Evolutionary conservation across 768 basidiomycete species (phyloP).

Genomic region (Trametopsis cervina): DNA sequence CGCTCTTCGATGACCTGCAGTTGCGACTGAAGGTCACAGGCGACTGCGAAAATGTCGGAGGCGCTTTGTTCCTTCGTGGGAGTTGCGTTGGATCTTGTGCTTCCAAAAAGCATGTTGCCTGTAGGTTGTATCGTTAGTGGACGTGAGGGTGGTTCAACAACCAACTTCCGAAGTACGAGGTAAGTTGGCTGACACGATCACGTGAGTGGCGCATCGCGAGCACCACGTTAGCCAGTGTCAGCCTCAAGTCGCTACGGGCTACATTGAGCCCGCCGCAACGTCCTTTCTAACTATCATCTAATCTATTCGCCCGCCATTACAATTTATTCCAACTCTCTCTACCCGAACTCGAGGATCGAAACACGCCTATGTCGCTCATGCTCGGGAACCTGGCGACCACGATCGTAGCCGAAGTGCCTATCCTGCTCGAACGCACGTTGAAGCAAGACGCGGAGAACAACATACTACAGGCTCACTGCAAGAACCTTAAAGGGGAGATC

Average conservation of each 20-base stretch:
- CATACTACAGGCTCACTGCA: slow-evolving; percentile 12
- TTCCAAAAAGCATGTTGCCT: not conserved
- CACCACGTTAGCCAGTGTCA: no score
- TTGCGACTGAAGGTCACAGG: slow-evolving; percentile 6
- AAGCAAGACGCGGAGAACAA: slow-evolving; percentile 11
- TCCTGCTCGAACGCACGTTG: slow-evolving; percentile 11
- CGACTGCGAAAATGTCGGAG: slow-evolving; percentile 7
- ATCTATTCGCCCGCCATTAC: not conserved
- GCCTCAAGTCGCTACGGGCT: no score
- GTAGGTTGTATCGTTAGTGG: no score
- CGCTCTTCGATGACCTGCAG: slow-evolving; percentile 11
- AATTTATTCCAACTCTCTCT: not conserved
- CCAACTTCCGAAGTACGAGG: no score
- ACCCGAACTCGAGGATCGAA: not conserved
- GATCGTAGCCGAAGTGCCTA: slow-evolving; percentile 10
- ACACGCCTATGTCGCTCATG: no score
- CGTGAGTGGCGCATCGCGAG: no score
- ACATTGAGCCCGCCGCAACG: no score
- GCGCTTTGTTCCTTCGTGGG: not conserved
- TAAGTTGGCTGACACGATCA: no score
- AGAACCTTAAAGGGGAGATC: slow-evolving; percentile 6
- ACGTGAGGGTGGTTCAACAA: no score
- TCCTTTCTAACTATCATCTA: no score
- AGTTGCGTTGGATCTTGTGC: not conserved
- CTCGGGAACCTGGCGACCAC: slow-evolving; percentile 6